These are phyloP conservation scores for Botrytis medusae DNA, from an alignment of 2,329 filamentous ascomycete species.

Conservation along the genomic window DNA sequence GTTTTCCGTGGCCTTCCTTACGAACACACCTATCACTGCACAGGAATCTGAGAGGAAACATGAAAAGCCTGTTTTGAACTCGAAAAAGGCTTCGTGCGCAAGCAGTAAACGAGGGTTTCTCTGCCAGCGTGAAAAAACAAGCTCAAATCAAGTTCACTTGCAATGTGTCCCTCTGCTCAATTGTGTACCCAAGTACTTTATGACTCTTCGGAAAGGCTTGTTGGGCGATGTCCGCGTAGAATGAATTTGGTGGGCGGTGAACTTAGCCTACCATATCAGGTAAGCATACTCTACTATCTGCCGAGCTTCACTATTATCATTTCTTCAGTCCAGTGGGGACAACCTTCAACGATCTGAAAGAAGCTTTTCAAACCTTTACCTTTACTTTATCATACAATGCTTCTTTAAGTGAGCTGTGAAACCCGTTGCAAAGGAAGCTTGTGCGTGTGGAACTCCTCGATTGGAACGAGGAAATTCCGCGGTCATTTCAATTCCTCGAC, in stretches of 20 bases:
- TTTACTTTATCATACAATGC: no score
- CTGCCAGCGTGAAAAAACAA: not conserved
- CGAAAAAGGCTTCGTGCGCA: not conserved
- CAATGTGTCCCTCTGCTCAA: not conserved
- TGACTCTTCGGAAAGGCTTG: no score
- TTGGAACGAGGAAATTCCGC: not conserved
- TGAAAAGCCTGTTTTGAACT: not conserved
- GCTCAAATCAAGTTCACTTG: not conserved
- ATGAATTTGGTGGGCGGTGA: slow-evolving; percentile 4
- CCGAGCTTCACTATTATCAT: not conserved
- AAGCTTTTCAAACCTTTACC: not conserved
- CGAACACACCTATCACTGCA: slow-evolving; percentile 1
- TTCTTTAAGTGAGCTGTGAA: no score
- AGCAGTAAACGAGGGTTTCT: not conserved
- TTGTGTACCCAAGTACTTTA: not conserved
- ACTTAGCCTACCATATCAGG: not conserved
- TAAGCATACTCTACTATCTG: not conserved
- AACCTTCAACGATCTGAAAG: not conserved
- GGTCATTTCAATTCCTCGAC: not conserved
- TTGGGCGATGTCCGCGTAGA: no score
- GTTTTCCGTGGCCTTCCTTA: not conserved
- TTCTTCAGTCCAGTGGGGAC: not conserved
- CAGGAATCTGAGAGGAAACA: not conserved
- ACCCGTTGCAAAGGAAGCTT: not conserved
- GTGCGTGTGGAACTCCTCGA: not conserved